Evolutionary conservation across 192 early-diverging fungal species (phyloP).

Genomic region (Coemansia sp.): DNA sequence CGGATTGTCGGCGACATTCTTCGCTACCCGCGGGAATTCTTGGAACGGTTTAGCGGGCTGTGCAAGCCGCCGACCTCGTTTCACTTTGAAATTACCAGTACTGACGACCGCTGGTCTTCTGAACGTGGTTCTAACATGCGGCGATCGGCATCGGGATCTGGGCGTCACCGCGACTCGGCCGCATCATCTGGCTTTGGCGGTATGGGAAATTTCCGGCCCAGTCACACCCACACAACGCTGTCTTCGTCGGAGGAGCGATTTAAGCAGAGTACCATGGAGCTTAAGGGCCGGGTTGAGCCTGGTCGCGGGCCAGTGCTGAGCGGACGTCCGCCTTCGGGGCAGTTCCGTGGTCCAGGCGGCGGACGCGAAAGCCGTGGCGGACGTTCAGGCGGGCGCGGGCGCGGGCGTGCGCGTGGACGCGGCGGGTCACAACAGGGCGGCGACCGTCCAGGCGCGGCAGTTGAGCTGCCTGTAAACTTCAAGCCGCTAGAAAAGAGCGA

Average conservation of each 20-base stretch:
- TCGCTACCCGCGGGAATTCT: constrained; percentile 71
- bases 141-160: constrained; percentile 40
- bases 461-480: constrained; percentile 60
- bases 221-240: constrained; percentile 23
- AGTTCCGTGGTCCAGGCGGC: constrained; percentile 52
- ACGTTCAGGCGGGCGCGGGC: constrained; percentile 55
- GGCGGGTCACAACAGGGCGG: constrained; percentile 49
- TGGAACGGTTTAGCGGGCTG: constrained; percentile 71
- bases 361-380: constrained; percentile 60
- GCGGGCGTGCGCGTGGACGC: constrained; percentile 61
- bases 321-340: constrained; percentile 46
- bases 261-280: constrained; percentile 43
- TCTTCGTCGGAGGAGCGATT: constrained; percentile 50
- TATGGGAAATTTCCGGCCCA: constrained; percentile 53
- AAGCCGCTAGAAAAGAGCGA: constrained; percentile 79
- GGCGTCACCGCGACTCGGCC: constrained; percentile 36
- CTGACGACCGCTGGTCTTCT: constrained; percentile 50
- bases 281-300: constrained; percentile 27
- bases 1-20: constrained; percentile 61
- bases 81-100: constrained; percentile 52
- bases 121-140: constrained; percentile 52
- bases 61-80: constrained; percentile 64
- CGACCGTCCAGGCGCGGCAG: constrained; percentile 18
- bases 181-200: constrained; percentile 37
- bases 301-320: constrained; percentile 39